These are phyloP conservation scores for Alnus rubra DNA, from an alignment of 306 rosid species.

Conservation along the genomic window DNA sequence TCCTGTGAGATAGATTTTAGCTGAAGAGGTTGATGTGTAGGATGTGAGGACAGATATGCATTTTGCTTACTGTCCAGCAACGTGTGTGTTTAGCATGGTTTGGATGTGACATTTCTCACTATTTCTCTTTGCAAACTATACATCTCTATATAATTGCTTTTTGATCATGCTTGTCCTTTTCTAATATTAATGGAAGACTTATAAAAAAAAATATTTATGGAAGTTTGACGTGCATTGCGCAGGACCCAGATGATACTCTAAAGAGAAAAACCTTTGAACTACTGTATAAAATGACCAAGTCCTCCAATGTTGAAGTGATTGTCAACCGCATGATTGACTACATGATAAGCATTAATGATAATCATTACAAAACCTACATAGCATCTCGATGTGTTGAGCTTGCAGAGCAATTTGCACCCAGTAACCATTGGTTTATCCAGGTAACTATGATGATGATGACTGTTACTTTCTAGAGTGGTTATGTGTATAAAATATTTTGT, in stretches of 20 bases:
- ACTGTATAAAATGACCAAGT: constrained; percentile 88
- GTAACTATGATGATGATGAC: constrained; percentile 37
- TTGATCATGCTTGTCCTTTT: constrained; percentile 10
- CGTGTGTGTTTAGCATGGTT: background rate
- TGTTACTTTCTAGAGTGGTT: constrained; percentile 23
- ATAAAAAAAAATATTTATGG: background rate
- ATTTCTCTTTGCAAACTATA: constrained; percentile 6
- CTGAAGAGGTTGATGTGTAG: background rate
- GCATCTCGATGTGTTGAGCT: constrained; percentile 98
- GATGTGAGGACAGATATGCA: background rate
- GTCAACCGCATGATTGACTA: constrained; percentile 95
- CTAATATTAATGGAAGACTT: constrained; percentile 6
- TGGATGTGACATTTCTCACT: background rate
- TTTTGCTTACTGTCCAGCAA: background rate
- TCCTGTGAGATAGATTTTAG: background rate
- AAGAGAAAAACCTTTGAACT: constrained; percentile 94
- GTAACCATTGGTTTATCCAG: constrained; percentile 97
- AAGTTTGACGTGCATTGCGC: constrained; percentile 35
- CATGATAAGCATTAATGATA: constrained; percentile 84
- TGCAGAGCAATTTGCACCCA: constrained; percentile 95
- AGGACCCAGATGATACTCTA: constrained; percentile 98
- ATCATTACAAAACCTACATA: constrained; percentile 86
- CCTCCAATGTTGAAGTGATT: constrained; percentile 98
- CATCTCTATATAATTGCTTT: constrained; percentile 9
- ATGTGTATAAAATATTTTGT: constrained; percentile 7